Conservation (phyloP, 2,329 filamentous ascomycete species). For the Pseudogymnoascus sp. region DNA sequence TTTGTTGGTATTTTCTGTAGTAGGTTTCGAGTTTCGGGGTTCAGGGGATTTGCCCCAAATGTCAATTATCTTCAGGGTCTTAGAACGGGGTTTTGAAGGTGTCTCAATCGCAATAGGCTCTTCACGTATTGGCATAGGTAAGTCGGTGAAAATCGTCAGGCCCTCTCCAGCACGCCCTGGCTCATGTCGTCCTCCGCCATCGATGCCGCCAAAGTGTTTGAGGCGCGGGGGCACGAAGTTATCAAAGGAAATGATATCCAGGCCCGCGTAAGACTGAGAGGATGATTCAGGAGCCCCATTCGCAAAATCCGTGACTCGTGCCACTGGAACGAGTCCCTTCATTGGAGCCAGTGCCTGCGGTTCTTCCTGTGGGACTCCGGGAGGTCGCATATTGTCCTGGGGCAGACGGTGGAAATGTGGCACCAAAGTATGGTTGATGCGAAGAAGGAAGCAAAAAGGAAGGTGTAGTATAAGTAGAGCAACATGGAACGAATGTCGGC, state of each 20-base stretch:
- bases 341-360: not conserved
- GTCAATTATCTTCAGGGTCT: not conserved
- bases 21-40: not conserved
- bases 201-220: not conserved
- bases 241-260: not conserved
- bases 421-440: slow-evolving; percentile 3
- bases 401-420: not conserved
- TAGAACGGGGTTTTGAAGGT: not conserved
- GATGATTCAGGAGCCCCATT: not conserved
- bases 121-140: not conserved
- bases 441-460: slow-evolving; percentile 1
- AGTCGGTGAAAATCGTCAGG: not conserved
- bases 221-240: not conserved
- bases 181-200: not conserved
- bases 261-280: not conserved
- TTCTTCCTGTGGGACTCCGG: not conserved
- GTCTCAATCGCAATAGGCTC: not conserved
- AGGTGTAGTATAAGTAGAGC: not conserved
- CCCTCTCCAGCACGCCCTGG: not conserved
- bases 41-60: not conserved
- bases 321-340: not conserved
- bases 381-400: slow-evolving; percentile 4
- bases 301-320: not conserved
- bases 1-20: not conserved
- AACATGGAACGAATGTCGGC: slow-evolving; percentile 4